Conservation (phyloP, 2,329 filamentous ascomycete genomes). For the Gnomoniopsis smithogilvyi region DNA sequence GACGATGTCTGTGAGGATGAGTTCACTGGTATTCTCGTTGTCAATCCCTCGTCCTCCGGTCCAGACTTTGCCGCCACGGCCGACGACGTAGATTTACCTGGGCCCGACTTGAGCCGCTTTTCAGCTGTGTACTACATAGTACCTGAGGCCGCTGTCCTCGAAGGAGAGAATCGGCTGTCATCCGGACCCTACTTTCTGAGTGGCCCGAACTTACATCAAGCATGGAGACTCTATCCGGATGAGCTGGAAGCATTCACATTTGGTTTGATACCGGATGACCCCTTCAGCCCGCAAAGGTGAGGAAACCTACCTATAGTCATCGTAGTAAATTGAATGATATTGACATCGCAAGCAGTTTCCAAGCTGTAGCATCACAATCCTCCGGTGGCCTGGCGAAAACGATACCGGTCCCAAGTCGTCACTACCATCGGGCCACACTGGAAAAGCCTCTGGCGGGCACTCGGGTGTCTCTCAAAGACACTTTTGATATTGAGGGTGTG, state of each 20-base stretch:
- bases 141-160: background rate
- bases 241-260: conserved; percentile 32
- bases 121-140: conserved; percentile 7
- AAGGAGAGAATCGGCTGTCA: conserved; percentile 24
- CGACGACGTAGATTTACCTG: background rate
- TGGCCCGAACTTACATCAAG: conserved; percentile 38
- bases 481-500: conserved; percentile 41
- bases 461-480: conserved; percentile 34
- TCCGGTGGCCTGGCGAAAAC: conserved; percentile 24
- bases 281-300: conserved; percentile 18
- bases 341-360: conserved; percentile 25
- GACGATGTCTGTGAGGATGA: conserved; percentile 39
- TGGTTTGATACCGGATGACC: conserved; percentile 35
- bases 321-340: background rate
- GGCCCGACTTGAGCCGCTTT: background rate
- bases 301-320: background rate
- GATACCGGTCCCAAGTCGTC: conserved; percentile 16
- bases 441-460: conserved; percentile 34
- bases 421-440: conserved; percentile 4
- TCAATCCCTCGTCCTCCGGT: conserved; percentile 29
- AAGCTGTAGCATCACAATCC: conserved; percentile 26
- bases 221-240: conserved; percentile 39
- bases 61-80: background rate
- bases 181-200: conserved; percentile 40
- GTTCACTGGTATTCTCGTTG: conserved; percentile 36